These are phyloP conservation scores for Botrytis aclada DNA, from an alignment of 2,329 filamentous ascomycete species.

Conservation along the genomic window DNA sequence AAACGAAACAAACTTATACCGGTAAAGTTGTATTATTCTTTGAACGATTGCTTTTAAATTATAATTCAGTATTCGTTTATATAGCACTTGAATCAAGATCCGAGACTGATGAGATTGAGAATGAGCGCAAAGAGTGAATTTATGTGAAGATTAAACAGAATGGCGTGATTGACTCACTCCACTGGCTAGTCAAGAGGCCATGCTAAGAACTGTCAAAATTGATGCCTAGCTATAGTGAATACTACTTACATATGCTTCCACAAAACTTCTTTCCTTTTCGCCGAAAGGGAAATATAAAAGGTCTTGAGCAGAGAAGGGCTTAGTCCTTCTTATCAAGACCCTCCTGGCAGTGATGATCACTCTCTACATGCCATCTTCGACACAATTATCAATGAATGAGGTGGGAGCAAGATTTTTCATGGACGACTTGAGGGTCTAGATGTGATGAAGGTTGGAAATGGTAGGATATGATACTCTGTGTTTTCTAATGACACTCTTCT, in stretches of 20 bases:
- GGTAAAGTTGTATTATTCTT: no score
- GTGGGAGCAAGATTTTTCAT: neutral
- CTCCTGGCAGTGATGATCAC: no score
- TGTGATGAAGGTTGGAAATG: neutral
- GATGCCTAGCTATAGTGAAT: neutral
- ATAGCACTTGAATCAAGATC: neutral
- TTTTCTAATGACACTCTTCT: neutral
- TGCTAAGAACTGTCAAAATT: no score
- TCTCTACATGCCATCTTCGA: no score
- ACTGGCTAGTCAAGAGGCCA: no score
- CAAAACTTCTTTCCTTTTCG: neutral
- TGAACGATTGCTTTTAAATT: no score
- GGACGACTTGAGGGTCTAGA: neutral
- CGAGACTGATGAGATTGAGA: no score
- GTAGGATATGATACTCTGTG: neutral
- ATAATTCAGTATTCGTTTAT: neutral
- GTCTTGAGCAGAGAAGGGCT: neutral
- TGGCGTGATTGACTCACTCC: neutral
- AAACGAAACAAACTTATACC: no score
- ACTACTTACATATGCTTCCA: no score
- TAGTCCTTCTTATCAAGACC: no score
- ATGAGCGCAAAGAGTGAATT: neutral
- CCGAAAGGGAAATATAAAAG: neutral
- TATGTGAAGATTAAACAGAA: neutral
- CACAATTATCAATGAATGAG: no score